Evolutionary conservation across 129 eudicot species (phyloP).

Genomic region (Arctium lappa): DNA sequence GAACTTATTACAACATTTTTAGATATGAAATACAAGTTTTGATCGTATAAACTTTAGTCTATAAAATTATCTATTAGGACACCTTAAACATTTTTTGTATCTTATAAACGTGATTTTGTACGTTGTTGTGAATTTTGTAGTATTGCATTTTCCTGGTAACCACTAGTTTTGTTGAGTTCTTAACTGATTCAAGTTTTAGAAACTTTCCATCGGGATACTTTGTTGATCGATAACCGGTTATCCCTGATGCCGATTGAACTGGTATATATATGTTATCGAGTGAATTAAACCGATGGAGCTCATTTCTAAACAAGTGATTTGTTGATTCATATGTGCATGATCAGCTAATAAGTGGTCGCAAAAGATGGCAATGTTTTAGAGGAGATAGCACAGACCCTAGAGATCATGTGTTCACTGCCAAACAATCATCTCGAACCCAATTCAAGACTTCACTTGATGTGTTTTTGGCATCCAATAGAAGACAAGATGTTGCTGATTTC

Average conservation of each 20-base stretch:
- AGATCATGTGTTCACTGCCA: constrained; percentile 46
- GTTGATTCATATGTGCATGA: background rate
- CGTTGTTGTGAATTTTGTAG: no score
- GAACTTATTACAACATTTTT: no score
- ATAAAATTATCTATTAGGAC: no score
- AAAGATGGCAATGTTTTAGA: constrained; percentile 57
- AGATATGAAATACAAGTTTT: no score
- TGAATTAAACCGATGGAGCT: background rate
- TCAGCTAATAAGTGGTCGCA: constrained; percentile 42
- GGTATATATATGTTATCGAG: background rate
- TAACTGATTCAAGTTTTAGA: background rate
- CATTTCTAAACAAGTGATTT: background rate
- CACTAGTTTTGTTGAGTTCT: background rate
- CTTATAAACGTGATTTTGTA: no score
- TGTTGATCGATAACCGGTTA: background rate
- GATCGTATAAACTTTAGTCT: no score
- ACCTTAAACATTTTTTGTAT: no score
- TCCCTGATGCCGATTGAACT: background rate
- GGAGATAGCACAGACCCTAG: constrained; percentile 54
- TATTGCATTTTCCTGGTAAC: background rate
- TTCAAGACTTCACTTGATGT: constrained; percentile 53
- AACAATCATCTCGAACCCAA: constrained; percentile 40
- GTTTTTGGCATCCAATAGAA: constrained; percentile 43
- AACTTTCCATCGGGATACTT: background rate
- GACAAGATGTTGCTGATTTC: constrained; percentile 45